Evolutionary conservation across 768 basidiomycete species (phyloP).

Genomic region (Agaricus sinodeliciosus): DNA sequence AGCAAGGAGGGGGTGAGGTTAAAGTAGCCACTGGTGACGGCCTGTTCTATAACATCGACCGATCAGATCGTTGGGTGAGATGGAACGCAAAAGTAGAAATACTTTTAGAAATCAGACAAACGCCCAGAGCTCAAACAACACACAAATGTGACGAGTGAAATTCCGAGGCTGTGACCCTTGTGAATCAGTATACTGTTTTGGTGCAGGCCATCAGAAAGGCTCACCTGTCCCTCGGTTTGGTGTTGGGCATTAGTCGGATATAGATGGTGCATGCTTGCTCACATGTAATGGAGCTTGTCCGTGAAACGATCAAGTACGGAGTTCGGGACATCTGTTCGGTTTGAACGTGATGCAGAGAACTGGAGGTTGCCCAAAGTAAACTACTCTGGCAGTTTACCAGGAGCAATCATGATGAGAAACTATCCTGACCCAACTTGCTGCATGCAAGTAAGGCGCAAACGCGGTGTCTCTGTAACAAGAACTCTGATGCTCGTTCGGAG

Average conservation of each 20-base stretch:
- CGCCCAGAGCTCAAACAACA: conserved; percentile 5
- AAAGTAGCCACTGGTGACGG: conserved; percentile 8
- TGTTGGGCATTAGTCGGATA: conserved; percentile 2
- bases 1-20: conserved; percentile 9
- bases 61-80: conserved; percentile 10
- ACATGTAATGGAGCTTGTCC: conserved; percentile 8
- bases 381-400: background rate
- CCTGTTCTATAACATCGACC: conserved; percentile 1
- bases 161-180: conserved; percentile 10
- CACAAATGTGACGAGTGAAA: conserved; percentile 2
- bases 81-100: conserved; percentile 5
- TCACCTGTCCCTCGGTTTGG: conserved; percentile 10
- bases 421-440: background rate
- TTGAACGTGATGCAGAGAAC: background rate
- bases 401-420: background rate
- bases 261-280: conserved; percentile 2
- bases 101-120: conserved; percentile 1
- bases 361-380: background rate
- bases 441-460: background rate
- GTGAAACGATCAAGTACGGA: conserved; percentile 10
- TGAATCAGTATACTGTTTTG: conserved; percentile 7
- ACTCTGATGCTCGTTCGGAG: background rate
- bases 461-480: background rate
- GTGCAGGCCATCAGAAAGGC: conserved; percentile 2
- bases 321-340: background rate